Evolutionary conservation across 2,329 filamentous ascomycete genomes (phyloP), one percentile per base, ranked within the genome.

Genomic region (Colletotrichum nymphaeae): DNA sequence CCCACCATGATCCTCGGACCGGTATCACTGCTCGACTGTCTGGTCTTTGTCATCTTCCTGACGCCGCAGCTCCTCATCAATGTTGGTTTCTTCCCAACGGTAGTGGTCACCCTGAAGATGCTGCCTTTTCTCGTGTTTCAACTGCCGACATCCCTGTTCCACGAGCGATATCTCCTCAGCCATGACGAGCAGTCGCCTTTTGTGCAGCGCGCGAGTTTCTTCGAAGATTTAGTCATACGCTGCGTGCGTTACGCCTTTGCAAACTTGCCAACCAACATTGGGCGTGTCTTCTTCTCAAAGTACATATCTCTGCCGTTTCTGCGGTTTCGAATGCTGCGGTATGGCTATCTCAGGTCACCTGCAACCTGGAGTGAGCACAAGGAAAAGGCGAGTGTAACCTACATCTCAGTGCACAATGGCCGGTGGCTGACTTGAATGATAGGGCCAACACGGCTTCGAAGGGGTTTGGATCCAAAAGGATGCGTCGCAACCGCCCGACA

Each of bases 161-260:
- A 81, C 57, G 91, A 93, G 78, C 86, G 90, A 69, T 89, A 88
- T 75, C 81, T 91, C 52, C 62, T 85, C 0, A 79, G 81, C 5
- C 79, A 78, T 67, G 77, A 85, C 30, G 75, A 86, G 6, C 87
- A 63, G n/a, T 67, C 73, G 19, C 73, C 66, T 1, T 95, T 95
- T 76, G 89, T 92, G n/a, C 90, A 88, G 76, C 87, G 88, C 67
- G 90, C 93, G n/a, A 91, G 92, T 3, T 83, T 90, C 1, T 96
- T 95, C 78, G 93, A 96, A 80, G 93, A 95, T 79, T 81, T 95
- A 56, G 93, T 95, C 62, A 88, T 96, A 72, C 89, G 93, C 72
- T 95, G 92, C 78, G 93, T 97, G 46, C 89, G 93, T 66, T 95
- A 93, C 86, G 93, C 93, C 16, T 96, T 96, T 79, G 89, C 91